Percentiles rank a stretch among this genome's conserved stretches.
Evolutionary conservation across 305 asterid genomes (phyloP).

Genomic region (Fraxinus baroniana): DNA sequence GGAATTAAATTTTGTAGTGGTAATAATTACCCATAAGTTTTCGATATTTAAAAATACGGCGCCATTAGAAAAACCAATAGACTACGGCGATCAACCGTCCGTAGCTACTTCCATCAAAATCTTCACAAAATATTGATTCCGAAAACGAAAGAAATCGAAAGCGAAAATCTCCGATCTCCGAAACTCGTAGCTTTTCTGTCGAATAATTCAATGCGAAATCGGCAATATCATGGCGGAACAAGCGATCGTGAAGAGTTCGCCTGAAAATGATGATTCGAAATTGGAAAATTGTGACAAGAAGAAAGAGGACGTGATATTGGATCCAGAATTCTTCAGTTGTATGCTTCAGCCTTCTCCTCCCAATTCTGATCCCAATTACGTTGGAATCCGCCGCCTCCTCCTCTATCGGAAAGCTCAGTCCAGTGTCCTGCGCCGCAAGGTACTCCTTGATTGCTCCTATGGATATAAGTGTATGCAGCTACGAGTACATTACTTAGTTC

Average conservation of each 20-base stretch:
- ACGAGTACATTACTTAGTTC: slow-evolving; percentile 5
- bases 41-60: no score
- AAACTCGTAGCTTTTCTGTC: not conserved
- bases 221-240: slow-evolving; percentile 54
- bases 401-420: slow-evolving; percentile 80
- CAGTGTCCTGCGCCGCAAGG: slow-evolving; percentile 75
- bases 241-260: slow-evolving; percentile 35
- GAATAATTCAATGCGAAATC: slow-evolving; percentile 23
- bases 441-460: slow-evolving; percentile 23
- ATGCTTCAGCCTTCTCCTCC: slow-evolving; percentile 83
- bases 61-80: not conserved
- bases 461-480: not conserved
- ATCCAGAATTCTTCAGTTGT: slow-evolving; percentile 84
- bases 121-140: not conserved
- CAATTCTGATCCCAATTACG: slow-evolving; percentile 75
- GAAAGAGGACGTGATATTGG: slow-evolving; percentile 38
- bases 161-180: not conserved
- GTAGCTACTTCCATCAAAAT: not conserved
- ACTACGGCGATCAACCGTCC: not conserved
- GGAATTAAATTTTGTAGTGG: no score
- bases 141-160: not conserved
- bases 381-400: slow-evolving; percentile 86
- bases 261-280: slow-evolving; percentile 36
- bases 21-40: no score
- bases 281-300: slow-evolving; percentile 31